Percentiles rank a stretch among this genome's conserved stretches.
phyloP scores from a whole-genome alignment of 2,329 filamentous ascomycete species.

The Aspergillus ochraceoroseus region DNA sequence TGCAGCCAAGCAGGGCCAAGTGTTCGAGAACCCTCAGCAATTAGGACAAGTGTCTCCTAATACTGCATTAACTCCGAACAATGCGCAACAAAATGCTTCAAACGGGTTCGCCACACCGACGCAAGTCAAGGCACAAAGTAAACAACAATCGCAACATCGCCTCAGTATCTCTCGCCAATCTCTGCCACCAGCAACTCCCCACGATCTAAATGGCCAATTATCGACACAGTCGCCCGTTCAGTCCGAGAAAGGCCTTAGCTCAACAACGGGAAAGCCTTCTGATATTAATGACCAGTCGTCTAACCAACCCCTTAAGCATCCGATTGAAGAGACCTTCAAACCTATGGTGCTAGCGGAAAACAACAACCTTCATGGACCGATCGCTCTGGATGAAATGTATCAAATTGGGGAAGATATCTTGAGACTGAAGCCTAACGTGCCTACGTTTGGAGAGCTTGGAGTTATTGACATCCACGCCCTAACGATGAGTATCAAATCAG shows the following conservation, averaged over 20 bases:
- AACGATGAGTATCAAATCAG: constrained; percentile 82
- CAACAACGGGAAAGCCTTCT: constrained; percentile 28
- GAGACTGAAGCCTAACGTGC: constrained; percentile 67
- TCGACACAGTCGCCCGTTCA: constrained; percentile 29
- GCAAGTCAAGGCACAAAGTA: constrained; percentile 33
- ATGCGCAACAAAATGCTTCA: constrained; percentile 28
- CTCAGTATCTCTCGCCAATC: constrained; percentile 33
- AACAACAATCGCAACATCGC: constrained; percentile 31
- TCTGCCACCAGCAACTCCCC: constrained; percentile 29
- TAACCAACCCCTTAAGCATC: constrained; percentile 35
- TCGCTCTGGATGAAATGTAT: constrained; percentile 61
- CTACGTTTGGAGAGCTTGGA: constrained; percentile 70
- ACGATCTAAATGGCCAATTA: constrained; percentile 29
- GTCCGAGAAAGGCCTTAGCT: constrained; percentile 25
- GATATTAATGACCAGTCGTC: constrained; percentile 30
- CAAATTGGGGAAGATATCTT: constrained; percentile 64
- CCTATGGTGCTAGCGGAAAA: constrained; percentile 46
- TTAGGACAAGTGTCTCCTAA: constrained; percentile 33
- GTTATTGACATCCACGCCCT: constrained; percentile 86
- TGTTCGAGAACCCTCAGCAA: constrained; percentile 38
- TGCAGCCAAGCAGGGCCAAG: constrained; percentile 49
- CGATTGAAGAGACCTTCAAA: constrained; percentile 45
- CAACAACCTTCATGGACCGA: constrained; percentile 63
- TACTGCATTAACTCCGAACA: constrained; percentile 29
- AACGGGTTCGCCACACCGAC: constrained; percentile 43